These are phyloP conservation scores for Podospora fimiseda DNA, from an alignment of 495 filamentous ascomycete species.

Conservation along the genomic window DNA sequence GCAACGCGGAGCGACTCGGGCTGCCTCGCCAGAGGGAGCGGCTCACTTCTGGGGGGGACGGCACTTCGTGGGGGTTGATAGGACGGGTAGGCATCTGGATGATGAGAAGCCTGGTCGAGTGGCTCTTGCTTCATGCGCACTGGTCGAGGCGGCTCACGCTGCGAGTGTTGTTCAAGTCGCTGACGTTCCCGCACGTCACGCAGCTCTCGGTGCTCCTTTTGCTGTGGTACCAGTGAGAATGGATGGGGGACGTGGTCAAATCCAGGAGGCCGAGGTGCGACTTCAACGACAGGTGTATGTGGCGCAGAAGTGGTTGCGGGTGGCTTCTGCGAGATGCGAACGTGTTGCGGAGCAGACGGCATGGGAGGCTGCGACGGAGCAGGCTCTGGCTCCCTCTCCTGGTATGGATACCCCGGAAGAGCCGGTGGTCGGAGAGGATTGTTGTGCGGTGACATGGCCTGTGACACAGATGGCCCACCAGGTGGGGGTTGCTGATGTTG, in stretches of 20 bases:
- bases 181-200: conserved; percentile 26
- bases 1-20: conserved; percentile 37
- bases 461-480: conserved; percentile 18
- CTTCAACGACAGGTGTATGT: conserved; percentile 15
- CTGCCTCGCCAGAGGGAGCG: conserved; percentile 33
- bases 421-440: conserved; percentile 34
- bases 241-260: too few species aligned
- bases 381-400: conserved; percentile 25
- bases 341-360: conserved; percentile 10
- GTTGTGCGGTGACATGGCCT: conserved; percentile 34
- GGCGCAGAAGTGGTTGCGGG: neutral
- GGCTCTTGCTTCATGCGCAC: conserved; percentile 42
- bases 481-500: conserved; percentile 11
- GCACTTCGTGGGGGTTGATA: conserved; percentile 23
- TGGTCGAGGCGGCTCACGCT: conserved; percentile 26
- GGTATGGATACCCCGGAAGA: conserved; percentile 20
- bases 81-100: conserved; percentile 24
- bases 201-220: conserved; percentile 14
- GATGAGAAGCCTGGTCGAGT: conserved; percentile 29
- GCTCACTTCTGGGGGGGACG: conserved; percentile 32
- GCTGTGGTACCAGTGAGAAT: conserved; percentile 17
- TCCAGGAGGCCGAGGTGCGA: conserved; percentile 19
- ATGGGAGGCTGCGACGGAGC: conserved; percentile 4
- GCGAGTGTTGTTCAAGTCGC: conserved; percentile 20
- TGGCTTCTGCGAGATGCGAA: conserved; percentile 25